Evolutionary conservation across 1,284 basidiomycete species (phyloP).

Genomic region (Microbotryum lychnidis-dioicae): DNA sequence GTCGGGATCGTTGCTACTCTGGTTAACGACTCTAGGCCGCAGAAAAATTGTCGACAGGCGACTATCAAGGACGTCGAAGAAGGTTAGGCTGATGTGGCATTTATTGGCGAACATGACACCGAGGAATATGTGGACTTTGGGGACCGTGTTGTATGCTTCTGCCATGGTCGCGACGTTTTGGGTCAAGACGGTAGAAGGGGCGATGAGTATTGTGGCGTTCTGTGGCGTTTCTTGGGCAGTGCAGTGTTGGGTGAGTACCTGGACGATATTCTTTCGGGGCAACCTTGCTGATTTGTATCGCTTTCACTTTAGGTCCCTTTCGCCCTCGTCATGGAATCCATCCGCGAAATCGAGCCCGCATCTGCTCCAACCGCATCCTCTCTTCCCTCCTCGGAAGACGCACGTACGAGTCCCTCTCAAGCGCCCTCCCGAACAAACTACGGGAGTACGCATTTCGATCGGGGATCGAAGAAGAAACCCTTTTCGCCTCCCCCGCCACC

Average conservation of each 20-base stretch:
- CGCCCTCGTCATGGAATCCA: slow-evolving; percentile 35
- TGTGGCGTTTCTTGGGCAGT: slow-evolving; percentile 92
- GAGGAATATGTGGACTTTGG: slow-evolving; percentile 79
- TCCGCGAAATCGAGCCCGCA: slow-evolving; percentile 24
- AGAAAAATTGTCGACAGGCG: slow-evolving; percentile 7
- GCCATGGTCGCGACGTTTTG: slow-evolving; percentile 77
- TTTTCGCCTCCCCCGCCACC: too few species aligned
- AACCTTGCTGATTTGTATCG: not conserved
- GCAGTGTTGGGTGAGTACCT: slow-evolving; percentile 57
- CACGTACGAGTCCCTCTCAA: not conserved
- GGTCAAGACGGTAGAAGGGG: slow-evolving; percentile 61
- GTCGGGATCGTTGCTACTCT: slow-evolving; percentile 63
- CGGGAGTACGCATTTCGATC: too few species aligned
- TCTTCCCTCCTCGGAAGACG: not conserved
- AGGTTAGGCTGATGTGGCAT: slow-evolving; percentile 33
- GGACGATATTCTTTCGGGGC: not conserved
- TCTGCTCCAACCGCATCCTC: not conserved
- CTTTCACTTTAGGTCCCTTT: slow-evolving; percentile 29
- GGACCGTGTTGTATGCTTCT: slow-evolving; percentile 62
- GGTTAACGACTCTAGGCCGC: slow-evolving; percentile 50
- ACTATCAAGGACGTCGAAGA: slow-evolving; percentile 22
- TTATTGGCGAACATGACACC: slow-evolving; percentile 53
- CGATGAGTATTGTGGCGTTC: slow-evolving; percentile 68
- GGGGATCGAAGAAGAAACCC: too few species aligned
- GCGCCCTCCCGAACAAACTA: too few species aligned